phyloP scores from a whole-genome alignment of 192 early-diverging fungal genomes.

The Podila epicladia region DNA sequence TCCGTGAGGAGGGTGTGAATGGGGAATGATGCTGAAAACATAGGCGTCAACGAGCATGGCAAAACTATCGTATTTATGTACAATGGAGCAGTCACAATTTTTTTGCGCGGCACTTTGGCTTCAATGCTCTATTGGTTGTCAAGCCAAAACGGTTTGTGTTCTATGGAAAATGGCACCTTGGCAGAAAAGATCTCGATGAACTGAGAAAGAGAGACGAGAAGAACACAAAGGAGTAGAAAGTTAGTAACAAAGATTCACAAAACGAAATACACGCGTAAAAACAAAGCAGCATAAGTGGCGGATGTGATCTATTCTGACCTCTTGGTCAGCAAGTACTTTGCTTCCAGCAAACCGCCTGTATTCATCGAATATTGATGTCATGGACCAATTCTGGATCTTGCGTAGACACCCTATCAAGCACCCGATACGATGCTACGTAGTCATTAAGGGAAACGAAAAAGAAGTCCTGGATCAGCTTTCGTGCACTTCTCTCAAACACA shows the following conservation, averaged over 20 bases:
- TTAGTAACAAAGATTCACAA: background rate
- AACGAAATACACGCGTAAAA: background rate
- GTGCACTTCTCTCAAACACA: no score
- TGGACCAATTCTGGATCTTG: conserved; percentile 95
- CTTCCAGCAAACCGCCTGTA: conserved; percentile 93
- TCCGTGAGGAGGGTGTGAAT: background rate
- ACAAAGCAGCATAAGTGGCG: background rate
- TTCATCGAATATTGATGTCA: conserved; percentile 98
- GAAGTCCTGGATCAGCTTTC: no score
- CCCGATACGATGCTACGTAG: conserved; percentile 83
- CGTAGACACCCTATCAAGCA: conserved; percentile 94
- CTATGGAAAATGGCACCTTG: conserved; percentile 54
- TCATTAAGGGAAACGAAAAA: no score
- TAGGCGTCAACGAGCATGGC: no score
- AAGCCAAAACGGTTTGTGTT: conserved; percentile 62
- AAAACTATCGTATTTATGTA: no score
- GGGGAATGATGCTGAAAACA: background rate
- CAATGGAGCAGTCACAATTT: background rate
- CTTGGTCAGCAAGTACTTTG: conserved; percentile 92
- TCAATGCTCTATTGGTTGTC: background rate
- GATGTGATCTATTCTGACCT: conserved; percentile 63
- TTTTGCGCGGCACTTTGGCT: background rate
- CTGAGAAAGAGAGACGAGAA: conserved; percentile 11
- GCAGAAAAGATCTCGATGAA: conserved; percentile 67
- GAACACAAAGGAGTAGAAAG: background rate